phyloP scores from a whole-genome alignment of 495 filamentous ascomycete species.

The Penicillium waksmanii region DNA sequence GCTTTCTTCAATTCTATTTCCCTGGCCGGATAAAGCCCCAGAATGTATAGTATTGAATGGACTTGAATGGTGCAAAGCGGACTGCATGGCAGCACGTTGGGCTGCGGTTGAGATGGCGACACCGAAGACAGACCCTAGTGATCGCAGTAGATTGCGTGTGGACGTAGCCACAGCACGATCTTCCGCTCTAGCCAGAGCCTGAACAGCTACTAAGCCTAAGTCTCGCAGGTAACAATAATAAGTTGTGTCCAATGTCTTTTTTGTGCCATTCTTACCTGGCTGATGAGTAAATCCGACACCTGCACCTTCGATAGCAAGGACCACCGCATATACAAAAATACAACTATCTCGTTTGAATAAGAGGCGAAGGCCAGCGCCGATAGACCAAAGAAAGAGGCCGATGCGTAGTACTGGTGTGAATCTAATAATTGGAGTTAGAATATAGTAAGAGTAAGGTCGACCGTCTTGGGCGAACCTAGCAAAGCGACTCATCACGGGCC shows the following conservation, averaged over 20 bases:
- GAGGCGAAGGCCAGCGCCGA: constrained; percentile 52
- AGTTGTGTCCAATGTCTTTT: background rate
- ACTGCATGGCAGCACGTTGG: constrained; percentile 47
- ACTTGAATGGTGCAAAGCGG: constrained; percentile 32
- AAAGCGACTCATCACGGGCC: constrained; percentile 54
- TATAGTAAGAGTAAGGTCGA: constrained; percentile 50
- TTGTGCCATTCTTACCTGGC: constrained; percentile 31
- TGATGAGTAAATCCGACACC: constrained; percentile 61
- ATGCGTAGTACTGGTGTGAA: constrained; percentile 1
- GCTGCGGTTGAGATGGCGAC: constrained; percentile 58
- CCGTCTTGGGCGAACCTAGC: constrained; percentile 49
- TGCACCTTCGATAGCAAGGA: constrained; percentile 53
- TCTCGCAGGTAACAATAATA: background rate
- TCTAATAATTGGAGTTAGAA: background rate
- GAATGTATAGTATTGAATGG: too few relatives aligned
- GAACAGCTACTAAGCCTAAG: constrained; percentile 58
- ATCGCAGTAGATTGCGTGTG: constrained; percentile 61
- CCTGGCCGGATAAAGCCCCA: too few relatives aligned
- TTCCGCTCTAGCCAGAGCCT: constrained; percentile 55
- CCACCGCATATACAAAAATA: constrained; percentile 47
- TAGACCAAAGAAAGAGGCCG: constrained; percentile 16
- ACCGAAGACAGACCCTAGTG: constrained; percentile 57
- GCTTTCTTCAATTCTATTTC: constrained; percentile 15
- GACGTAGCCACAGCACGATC: constrained; percentile 62
- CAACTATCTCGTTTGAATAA: constrained; percentile 47